A percentile compares a stretch with the other conserved stretches of the same genome.
Conservation (phyloP, 768 basidiomycete genomes). For the Daedaleopsis sinensis region DNA sequence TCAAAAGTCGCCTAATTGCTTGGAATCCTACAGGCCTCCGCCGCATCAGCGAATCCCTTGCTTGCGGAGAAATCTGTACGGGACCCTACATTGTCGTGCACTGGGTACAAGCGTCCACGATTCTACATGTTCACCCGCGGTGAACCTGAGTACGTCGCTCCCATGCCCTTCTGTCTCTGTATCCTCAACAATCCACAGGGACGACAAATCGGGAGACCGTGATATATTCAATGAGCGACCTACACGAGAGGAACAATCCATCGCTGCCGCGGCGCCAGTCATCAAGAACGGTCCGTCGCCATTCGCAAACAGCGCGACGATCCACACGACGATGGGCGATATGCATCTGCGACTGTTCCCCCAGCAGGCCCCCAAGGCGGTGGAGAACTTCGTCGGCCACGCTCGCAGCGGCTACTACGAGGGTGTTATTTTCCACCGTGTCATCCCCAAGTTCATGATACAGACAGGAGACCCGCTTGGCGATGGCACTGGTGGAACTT, state of each 20-base stretch:
- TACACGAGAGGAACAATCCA: conserved; percentile 92
- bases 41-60: conserved; percentile 93
- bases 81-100: conserved; percentile 92
- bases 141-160: conserved; percentile 80
- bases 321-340: conserved; percentile 95
- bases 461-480: conserved; percentile 96
- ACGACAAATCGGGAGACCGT: conserved; percentile 84
- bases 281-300: conserved; percentile 61
- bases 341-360: conserved; percentile 91
- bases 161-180: not conserved
- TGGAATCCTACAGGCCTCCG: conserved; percentile 71
- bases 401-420: conserved; percentile 90
- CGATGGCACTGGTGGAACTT: conserved; percentile 89
- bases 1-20: conserved; percentile 12
- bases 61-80: conserved; percentile 81
- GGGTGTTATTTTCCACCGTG: conserved; percentile 92
- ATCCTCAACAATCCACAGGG: conserved; percentile 45
- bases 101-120: conserved; percentile 88
- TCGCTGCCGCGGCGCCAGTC: conserved; percentile 65
- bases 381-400: conserved; percentile 97
- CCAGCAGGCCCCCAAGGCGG: conserved; percentile 88
- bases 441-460: conserved; percentile 98
- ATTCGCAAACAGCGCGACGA: conserved; percentile 78
- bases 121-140: conserved; percentile 95
- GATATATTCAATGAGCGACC: conserved; percentile 99